Percentiles rank a stretch among this genome's conserved stretches.
Evolutionary conservation across 495 filamentous ascomycete genomes (phyloP).

Genomic region (Filosporella fistucella): DNA sequence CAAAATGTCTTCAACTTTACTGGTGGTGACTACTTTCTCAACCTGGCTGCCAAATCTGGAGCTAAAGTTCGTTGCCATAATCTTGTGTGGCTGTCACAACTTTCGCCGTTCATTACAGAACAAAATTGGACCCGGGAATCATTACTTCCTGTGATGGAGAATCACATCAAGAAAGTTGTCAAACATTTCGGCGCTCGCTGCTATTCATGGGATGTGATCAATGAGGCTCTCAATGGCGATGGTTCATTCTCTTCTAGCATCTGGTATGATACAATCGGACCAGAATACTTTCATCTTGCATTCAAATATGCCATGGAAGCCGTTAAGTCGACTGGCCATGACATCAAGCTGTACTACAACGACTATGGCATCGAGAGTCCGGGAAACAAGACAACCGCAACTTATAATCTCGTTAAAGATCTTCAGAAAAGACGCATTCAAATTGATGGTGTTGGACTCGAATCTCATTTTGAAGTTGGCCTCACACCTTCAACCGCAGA

Average conservation of each 20-base stretch:
- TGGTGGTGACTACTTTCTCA: slow-evolving; percentile 46
- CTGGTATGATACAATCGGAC: slow-evolving; percentile 55
- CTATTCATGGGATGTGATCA: slow-evolving; percentile 59
- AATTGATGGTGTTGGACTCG: slow-evolving; percentile 11
- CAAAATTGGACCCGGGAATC: slow-evolving; percentile 42
- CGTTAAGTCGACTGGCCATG: slow-evolving; percentile 54
- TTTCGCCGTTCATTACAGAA: neutral
- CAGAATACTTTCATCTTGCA: slow-evolving; percentile 50
- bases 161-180: slow-evolving; percentile 53
- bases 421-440: slow-evolving; percentile 40
- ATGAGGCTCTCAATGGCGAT: slow-evolving; percentile 63
- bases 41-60: slow-evolving; percentile 44
- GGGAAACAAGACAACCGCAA: slow-evolving; percentile 9
- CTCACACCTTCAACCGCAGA: slow-evolving; percentile 35
- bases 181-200: slow-evolving; percentile 57
- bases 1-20: slow-evolving; percentile 44
- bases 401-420: slow-evolving; percentile 42
- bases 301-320: slow-evolving; percentile 55
- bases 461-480: slow-evolving; percentile 27
- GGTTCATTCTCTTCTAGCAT: slow-evolving; percentile 51
- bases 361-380: slow-evolving; percentile 50
- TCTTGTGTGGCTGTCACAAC: neutral
- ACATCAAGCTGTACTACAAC: slow-evolving; percentile 61
- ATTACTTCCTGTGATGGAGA: slow-evolving; percentile 50
- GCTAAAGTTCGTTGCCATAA: neutral